A percentile compares a stretch with the other conserved stretches of the same genome.
These are phyloP conservation scores for Medakamo hakoo DNA, from an alignment of 139 green algal species.

Conservation along the genomic window DNA sequence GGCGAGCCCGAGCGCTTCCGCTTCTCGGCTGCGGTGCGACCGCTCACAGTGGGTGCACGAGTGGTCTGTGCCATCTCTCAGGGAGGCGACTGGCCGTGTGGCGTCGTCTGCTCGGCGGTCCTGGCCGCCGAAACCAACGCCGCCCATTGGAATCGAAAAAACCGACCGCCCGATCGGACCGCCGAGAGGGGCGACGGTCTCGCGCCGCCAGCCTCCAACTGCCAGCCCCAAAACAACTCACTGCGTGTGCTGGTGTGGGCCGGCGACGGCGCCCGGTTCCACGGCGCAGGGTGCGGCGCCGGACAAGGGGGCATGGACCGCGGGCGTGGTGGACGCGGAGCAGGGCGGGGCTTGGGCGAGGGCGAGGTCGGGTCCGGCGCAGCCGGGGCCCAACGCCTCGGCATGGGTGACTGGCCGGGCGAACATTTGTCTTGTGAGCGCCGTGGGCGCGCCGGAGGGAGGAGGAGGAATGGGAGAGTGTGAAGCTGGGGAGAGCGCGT, in stretches of 20 bases:
- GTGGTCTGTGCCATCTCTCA: no score
- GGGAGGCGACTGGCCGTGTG: no score
- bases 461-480: no score
- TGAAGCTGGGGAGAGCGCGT: no score
- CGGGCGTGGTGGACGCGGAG: constrained; percentile 13
- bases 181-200: no score
- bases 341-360: constrained; percentile 22
- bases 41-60: no score
- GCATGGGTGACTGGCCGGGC: constrained; percentile 36
- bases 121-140: no score
- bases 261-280: constrained; percentile 33
- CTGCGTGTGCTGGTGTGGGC: constrained; percentile 23
- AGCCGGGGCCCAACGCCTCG: constrained; percentile 52
- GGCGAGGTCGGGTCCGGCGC: constrained; percentile 43
- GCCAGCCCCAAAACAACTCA: constrained; percentile 10
- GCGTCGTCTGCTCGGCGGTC: no score
- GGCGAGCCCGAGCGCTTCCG: neutral
- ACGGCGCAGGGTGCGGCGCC: constrained; percentile 52
- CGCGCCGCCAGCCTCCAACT: no score
- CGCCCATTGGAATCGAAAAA: no score
- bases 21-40: neutral
- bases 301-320: constrained; percentile 24
- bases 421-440: constrained; percentile 49
- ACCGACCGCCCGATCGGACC: no score
- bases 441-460: no score